Conservation (phyloP, 495 filamentous ascomycete genomes). For the Tuber melanosporum region DNA sequence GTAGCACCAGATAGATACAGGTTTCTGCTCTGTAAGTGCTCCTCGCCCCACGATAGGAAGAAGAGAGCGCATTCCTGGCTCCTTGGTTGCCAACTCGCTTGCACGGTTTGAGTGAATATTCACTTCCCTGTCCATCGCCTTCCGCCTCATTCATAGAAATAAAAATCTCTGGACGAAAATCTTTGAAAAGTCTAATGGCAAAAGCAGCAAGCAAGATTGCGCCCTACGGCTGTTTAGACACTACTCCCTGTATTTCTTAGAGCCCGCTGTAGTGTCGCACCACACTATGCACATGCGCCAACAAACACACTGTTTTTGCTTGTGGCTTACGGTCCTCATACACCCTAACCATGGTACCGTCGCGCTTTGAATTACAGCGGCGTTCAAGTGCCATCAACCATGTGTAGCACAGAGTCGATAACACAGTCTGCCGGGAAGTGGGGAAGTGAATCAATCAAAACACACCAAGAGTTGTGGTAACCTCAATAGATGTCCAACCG, state of each 20-base stretch:
- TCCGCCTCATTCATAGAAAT: background rate
- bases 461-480: background rate
- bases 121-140: background rate
- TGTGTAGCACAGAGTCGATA: background rate
- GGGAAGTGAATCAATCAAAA: conserved; percentile 4
- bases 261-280: background rate
- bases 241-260: background rate
- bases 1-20: background rate
- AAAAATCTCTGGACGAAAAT: background rate
- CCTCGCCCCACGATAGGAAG: background rate
- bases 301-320: background rate
- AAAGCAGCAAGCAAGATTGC: background rate
- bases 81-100: background rate
- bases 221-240: background rate
- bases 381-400: background rate
- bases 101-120: background rate
- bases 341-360: background rate
- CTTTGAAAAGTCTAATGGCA: background rate
- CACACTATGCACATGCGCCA: background rate
- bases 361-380: background rate
- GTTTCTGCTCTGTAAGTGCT: background rate
- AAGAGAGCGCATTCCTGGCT: too few relatives aligned
- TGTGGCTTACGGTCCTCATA: background rate
- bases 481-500: background rate
- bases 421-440: background rate